Percentiles rank a stretch among this genome's conserved stretches.
Conservation (phyloP, 2,329 filamentous ascomycete genomes). For the Arthrocladium fulminans region DNA sequence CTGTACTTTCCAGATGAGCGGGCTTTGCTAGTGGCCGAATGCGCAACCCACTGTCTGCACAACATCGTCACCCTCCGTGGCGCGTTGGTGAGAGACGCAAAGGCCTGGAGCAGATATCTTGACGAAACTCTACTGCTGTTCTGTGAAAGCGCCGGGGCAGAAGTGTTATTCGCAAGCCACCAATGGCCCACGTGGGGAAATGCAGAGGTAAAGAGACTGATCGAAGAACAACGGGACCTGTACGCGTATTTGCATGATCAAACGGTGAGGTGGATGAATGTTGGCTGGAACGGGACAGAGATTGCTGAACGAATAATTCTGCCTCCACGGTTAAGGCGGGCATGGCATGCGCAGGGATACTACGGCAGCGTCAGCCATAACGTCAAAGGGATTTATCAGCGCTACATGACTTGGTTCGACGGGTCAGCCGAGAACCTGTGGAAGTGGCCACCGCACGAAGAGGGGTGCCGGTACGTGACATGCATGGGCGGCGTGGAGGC, state of each 20-base stretch:
- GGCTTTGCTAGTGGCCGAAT: constrained; percentile 34
- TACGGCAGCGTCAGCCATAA: constrained; percentile 34
- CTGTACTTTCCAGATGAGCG: constrained; percentile 32
- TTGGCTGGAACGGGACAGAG: constrained; percentile 30
- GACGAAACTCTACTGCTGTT: constrained; percentile 35
- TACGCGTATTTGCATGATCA: constrained; percentile 36
- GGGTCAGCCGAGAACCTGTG: constrained; percentile 30
- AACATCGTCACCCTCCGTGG: constrained; percentile 38
- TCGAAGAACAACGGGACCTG: constrained; percentile 33
- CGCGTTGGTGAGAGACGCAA: constrained; percentile 34
- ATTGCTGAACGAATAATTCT: constrained; percentile 33
- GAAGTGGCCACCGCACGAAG: constrained; percentile 29
- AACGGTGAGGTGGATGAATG: constrained; percentile 33
- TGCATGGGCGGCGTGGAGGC: constrained; percentile 30
- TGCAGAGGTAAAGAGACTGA: constrained; percentile 20
- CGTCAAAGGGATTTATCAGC: constrained; percentile 33
- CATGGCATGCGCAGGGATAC: constrained; percentile 29
- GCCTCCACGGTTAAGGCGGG: constrained; percentile 26
- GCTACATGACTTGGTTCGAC: constrained; percentile 29
- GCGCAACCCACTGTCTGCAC: constrained; percentile 34
- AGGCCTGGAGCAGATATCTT: constrained; percentile 33
- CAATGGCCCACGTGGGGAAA: constrained; percentile 38
- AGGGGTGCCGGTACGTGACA: constrained; percentile 30
- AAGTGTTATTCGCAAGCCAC: constrained; percentile 33
- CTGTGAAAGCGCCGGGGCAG: constrained; percentile 20